Percentiles rank a stretch among this genome's conserved stretches.
Evolutionary conservation across 2,329 filamentous ascomycete genomes (phyloP).

Genomic region (Balansia obtecta): DNA sequence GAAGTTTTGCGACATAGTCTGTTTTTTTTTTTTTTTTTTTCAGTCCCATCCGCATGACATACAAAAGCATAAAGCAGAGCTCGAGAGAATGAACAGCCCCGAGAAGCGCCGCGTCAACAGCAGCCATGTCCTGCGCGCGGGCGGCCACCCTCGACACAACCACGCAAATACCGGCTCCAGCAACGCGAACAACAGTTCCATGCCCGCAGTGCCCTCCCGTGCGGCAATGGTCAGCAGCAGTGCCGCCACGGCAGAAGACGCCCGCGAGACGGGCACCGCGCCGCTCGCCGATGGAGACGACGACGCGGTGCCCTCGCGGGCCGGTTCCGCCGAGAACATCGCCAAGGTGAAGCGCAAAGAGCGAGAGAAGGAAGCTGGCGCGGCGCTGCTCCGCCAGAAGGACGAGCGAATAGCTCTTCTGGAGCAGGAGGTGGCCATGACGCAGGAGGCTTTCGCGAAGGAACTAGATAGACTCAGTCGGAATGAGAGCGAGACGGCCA

Average conservation of each 20-base stretch:
- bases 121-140: conserved; percentile 13
- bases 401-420: conserved; percentile 40
- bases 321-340: conserved; percentile 5
- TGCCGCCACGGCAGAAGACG: conserved; percentile 13
- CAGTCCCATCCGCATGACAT: too few species aligned
- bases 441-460: conserved; percentile 40
- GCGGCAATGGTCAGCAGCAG: conserved; percentile 16
- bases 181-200: conserved; percentile 16
- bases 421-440: conserved; percentile 37
- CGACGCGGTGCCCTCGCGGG: conserved; percentile 9
- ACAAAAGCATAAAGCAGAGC: background rate
- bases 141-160: conserved; percentile 10
- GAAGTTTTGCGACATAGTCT: too few species aligned
- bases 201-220: conserved; percentile 19
- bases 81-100: conserved; percentile 15
- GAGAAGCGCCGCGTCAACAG: conserved; percentile 31
- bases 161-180: background rate
- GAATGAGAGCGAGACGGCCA: conserved; percentile 41
- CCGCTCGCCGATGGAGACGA: conserved; percentile 21
- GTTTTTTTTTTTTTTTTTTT: too few species aligned
- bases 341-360: conserved; percentile 12
- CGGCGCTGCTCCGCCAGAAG: conserved; percentile 27
- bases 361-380: conserved; percentile 3
- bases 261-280: conserved; percentile 11
- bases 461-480: conserved; percentile 40